Evolutionary conservation across 2,329 filamentous ascomycete genomes (phyloP).

Genomic region (Hypoxylon sp.): DNA sequence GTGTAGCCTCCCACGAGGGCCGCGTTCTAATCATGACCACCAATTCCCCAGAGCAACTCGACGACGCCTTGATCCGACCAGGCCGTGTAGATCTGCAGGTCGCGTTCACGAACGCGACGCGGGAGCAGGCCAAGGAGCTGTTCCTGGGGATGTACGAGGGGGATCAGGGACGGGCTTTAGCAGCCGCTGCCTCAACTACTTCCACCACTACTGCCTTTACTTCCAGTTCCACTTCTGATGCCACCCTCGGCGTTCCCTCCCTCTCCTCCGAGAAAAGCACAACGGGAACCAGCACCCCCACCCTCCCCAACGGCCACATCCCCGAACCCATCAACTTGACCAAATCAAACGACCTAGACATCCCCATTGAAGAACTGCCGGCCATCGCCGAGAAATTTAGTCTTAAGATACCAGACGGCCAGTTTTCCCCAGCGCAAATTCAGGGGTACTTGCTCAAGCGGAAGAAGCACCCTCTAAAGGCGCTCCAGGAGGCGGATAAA

Average conservation of each 20-base stretch:
- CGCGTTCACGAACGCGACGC: constrained; percentile 70
- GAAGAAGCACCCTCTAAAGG: constrained; percentile 69
- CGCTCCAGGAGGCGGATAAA: constrained; percentile 64
- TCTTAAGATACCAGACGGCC: constrained; percentile 57
- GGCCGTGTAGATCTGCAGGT: constrained; percentile 80
- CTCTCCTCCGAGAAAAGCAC: constrained; percentile 22
- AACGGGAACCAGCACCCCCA: constrained; percentile 9
- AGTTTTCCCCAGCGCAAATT: constrained; percentile 68
- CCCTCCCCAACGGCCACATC: neutral
- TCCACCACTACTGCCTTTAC: neutral
- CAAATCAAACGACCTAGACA: constrained; percentile 50
- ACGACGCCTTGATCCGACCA: constrained; percentile 79
- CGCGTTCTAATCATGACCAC: constrained; percentile 86
- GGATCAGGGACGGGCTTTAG: constrained; percentile 31
- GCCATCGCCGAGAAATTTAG: constrained; percentile 65
- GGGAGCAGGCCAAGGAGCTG: constrained; percentile 67
- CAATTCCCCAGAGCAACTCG: constrained; percentile 79
- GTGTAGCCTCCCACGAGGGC: constrained; percentile 83
- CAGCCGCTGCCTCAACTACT: too few species aligned
- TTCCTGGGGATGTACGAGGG: constrained; percentile 72
- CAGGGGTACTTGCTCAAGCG: constrained; percentile 74
- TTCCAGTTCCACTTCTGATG: constrained; percentile 4
- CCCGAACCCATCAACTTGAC: neutral
- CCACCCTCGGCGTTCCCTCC: constrained; percentile 18
- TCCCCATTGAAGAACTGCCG: constrained; percentile 57